phyloP scores from a whole-genome alignment of 2,329 filamentous ascomycete genomes.

The Penicillium sp. region DNA sequence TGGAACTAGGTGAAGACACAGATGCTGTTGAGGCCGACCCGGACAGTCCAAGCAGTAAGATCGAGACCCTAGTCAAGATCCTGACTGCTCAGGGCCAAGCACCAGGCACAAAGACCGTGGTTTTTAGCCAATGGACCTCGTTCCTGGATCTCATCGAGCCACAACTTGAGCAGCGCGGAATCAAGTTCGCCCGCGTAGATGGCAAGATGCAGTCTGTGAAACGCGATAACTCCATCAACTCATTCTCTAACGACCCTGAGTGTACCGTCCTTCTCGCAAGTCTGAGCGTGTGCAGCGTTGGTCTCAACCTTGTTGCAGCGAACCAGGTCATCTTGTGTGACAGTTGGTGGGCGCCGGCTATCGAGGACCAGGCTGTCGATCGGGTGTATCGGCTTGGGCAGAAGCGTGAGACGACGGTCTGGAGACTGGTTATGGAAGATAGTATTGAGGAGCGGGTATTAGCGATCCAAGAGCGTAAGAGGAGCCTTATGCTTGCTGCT shows the following conservation, averaged over 20 bases:
- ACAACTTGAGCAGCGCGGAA: conserved; percentile 60
- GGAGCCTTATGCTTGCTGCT: conserved; percentile 71
- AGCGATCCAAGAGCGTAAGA: conserved; percentile 74
- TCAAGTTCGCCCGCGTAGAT: conserved; percentile 71
- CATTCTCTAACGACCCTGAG: conserved; percentile 64
- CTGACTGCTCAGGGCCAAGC: conserved; percentile 65
- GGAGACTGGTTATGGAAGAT: conserved; percentile 75
- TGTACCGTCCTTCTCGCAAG: conserved; percentile 78
- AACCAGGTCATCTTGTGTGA: conserved; percentile 83
- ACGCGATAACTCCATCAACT: conserved; percentile 69
- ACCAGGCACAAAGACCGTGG: conserved; percentile 69
- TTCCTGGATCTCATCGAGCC: conserved; percentile 72
- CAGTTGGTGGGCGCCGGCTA: conserved; percentile 89
- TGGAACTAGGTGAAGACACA: conserved; percentile 52
- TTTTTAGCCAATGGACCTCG: conserved; percentile 80
- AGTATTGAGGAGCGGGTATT: conserved; percentile 80
- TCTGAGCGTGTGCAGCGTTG: conserved; percentile 77
- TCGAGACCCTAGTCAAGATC: conserved; percentile 73
- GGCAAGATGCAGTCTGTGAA: conserved; percentile 69
- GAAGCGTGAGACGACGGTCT: conserved; percentile 73
- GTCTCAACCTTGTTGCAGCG: conserved; percentile 79
- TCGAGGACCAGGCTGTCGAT: conserved; percentile 88
- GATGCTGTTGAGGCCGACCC: conserved; percentile 56
- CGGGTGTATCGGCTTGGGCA: conserved; percentile 84
- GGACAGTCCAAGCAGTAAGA: conserved; percentile 73